Evolutionary conservation across 768 basidiomycete species (phyloP).

Genomic region (Gloeophyllum trabeum): DNA sequence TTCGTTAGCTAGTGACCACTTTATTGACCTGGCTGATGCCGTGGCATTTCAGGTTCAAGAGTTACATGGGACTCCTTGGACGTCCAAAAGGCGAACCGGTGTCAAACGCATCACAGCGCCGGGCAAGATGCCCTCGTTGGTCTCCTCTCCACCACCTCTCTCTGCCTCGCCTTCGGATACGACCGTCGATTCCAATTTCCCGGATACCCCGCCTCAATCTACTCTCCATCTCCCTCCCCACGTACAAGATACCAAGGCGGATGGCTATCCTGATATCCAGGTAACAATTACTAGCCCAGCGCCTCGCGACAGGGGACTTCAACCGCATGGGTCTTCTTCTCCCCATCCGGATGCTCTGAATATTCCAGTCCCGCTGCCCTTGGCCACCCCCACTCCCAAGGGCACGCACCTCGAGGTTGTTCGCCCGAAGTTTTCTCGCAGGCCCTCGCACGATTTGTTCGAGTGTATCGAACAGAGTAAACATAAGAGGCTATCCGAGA

Average conservation of each 20-base stretch:
- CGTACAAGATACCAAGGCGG: too few species aligned
- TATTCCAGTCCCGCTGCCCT: neutral
- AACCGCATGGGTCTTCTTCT: too few species aligned
- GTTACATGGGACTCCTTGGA: constrained; percentile 88
- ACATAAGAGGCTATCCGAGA: constrained; percentile 69
- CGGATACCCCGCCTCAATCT: constrained; percentile 7
- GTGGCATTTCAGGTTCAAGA: constrained; percentile 62
- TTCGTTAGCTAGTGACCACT: too few species aligned
- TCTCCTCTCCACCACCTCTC: constrained; percentile 9
- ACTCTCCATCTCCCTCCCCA: neutral
- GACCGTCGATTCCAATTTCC: constrained; percentile 2
- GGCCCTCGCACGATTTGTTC: constrained; percentile 86
- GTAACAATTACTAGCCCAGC: too few species aligned
- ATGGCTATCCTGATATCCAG: too few species aligned
- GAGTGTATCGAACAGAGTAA: constrained; percentile 89
- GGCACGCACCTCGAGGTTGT: neutral
- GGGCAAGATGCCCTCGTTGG: neutral
- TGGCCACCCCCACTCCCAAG: neutral
- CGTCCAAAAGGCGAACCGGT: constrained; percentile 28
- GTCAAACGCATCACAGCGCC: constrained; percentile 13
- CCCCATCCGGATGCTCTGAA: too few species aligned
- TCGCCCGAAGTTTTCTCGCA: constrained; percentile 32
- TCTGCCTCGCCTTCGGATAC: constrained; percentile 9
- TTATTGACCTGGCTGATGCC: too few species aligned
- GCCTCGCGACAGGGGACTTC: too few species aligned